These are phyloP conservation scores for Adenanthera pavonina DNA, from an alignment of 306 rosid species.

Conservation along the genomic window DNA sequence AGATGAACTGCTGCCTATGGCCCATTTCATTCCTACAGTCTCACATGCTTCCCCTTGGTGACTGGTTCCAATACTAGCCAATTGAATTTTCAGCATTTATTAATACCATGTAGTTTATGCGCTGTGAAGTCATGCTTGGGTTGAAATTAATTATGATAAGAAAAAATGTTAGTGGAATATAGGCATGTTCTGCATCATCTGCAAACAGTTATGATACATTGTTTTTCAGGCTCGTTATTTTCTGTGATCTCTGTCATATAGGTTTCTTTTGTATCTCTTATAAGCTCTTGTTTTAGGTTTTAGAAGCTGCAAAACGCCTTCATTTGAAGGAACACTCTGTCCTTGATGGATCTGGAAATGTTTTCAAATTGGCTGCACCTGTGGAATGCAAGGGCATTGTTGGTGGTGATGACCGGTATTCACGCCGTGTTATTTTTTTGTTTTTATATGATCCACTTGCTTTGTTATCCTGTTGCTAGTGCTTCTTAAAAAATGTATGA, in stretches of 20 bases:
- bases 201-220: not conserved
- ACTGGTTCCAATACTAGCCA: not conserved
- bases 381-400: constrained; percentile 99
- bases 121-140: constrained; percentile 10
- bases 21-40: not conserved
- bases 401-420: constrained; percentile 97
- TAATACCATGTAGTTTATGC: not conserved
- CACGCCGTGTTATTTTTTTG: constrained; percentile 27
- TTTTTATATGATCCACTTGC: not conserved
- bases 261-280: constrained; percentile 28
- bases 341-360: constrained; percentile 89
- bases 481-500: not conserved
- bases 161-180: constrained; percentile 2
- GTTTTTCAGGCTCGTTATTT: not conserved
- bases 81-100: constrained; percentile 29
- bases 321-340: constrained; percentile 92
- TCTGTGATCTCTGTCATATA: constrained; percentile 22
- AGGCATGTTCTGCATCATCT: constrained; percentile 28
- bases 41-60: not conserved
- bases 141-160: constrained; percentile 2
- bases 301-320: constrained; percentile 92
- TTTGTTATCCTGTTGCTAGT: constrained; percentile 37
- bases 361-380: constrained; percentile 93
- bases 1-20: not conserved
- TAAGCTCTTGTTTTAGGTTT: constrained; percentile 60